Conservation (phyloP, 164 flowering plant species). For the Kalanchoe fedtschenkoi region DNA sequence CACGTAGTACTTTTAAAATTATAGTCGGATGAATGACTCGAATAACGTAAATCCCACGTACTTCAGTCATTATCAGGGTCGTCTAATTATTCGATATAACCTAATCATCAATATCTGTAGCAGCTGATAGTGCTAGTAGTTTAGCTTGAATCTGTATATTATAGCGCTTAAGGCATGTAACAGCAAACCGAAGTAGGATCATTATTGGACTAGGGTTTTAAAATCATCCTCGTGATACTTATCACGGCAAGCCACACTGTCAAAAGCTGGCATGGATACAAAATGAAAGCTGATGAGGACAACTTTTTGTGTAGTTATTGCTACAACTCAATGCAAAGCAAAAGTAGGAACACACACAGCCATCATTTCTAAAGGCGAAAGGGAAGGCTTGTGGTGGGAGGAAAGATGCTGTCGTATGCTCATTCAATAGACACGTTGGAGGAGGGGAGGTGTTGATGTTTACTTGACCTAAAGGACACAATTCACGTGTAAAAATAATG, state of each 20-base stretch:
- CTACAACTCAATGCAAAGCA: background rate
- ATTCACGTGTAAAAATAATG: background rate
- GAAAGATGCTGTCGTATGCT: no score
- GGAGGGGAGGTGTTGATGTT: background rate
- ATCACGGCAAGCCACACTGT: background rate
- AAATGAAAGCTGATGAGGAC: background rate
- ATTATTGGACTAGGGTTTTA: background rate
- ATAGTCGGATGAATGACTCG: no score
- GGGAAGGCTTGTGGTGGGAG: background rate
- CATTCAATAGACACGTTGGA: background rate
- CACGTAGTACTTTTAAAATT: no score
- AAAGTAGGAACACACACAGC: background rate
- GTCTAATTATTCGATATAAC: constrained; percentile 2
- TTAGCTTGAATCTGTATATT: background rate
- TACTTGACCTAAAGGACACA: background rate
- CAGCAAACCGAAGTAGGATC: background rate
- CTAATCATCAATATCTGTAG: background rate
- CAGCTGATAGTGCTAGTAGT: background rate
- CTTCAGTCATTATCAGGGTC: background rate
- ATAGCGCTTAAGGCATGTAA: background rate
- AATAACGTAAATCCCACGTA: background rate
- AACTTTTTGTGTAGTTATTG: background rate
- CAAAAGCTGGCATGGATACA: background rate
- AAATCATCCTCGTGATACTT: background rate
- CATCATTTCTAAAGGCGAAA: background rate